Base-by-base conservation (phyloP, 352 stramenopile genomes). In the Globisporangium camurandrum region DNA sequence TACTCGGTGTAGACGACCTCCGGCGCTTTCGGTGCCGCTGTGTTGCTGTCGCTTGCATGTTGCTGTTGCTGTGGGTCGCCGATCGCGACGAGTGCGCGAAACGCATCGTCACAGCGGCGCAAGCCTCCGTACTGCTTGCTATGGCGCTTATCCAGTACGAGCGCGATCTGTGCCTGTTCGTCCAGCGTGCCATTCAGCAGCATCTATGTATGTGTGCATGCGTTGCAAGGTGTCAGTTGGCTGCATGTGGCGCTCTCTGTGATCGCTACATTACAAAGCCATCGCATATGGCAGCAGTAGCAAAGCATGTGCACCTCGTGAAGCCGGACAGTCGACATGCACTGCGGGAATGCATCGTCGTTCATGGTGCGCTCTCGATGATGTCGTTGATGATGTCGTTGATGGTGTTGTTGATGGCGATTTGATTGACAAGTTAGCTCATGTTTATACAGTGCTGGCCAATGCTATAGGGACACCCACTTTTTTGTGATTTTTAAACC, bases 1-100 rank as follows among this genome's bases (percentile, higher is more conserved):
- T 88, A 87, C 59, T 77, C 66, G 9, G 71, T 51, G 59, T 88
- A 91, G 51, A 84, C 61, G 49, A 70, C 58, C 26, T 77, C 57
- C 0, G 64, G 56, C 14, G 57, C 27, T 51, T 83, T 73, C 10
- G 64, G 50, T 28, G 27, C 46, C 19, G 45, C 42, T n/a, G n/a
- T n/a, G n/a, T n/a, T n/a, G 16, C 24, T 22, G 23, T 46, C 55
- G 45, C 33, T 16, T 1, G 27, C 3, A 17, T 53, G 48, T 12
- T 54, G 45, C 22, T 53, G 48, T 12, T 54, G 45, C 27, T 64
- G 49, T 20, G 64, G 51, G 16, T 61, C 49, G 12, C 54, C 51
- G 20, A 62, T 49, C 6, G 60, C 43, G 19, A 76, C n/a, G 49
- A 91, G 68, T 23, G 71, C 66, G 26, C 71, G 57, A 41, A 87